A percentile compares a stretch with the other conserved stretches of the same genome.
Conservation (phyloP, 192 early-diverging fungal genomes). For the Coemansia sp. region DNA sequence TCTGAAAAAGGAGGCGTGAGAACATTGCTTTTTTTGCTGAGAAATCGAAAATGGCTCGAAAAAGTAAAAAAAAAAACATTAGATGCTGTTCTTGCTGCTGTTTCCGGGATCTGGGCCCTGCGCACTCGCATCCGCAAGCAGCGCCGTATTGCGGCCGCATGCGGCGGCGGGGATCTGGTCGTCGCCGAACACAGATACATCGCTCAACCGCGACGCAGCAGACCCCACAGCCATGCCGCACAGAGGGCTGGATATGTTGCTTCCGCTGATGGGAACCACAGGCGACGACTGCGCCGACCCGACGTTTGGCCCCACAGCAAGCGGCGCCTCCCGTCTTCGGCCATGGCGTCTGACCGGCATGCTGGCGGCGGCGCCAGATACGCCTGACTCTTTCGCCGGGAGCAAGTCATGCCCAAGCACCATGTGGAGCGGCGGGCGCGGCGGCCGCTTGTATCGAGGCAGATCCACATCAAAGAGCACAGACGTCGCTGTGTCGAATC, state of each 20-base stretch:
- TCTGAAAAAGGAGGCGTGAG: too few relatives aligned
- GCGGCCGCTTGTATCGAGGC: constrained; percentile 4
- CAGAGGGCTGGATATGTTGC: constrained; percentile 25
- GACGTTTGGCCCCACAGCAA: constrained; percentile 40
- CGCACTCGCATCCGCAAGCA: not conserved
- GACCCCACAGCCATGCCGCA: not conserved
- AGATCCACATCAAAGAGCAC: constrained; percentile 8
- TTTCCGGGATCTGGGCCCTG: constrained; percentile 12
- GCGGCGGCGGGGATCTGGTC: constrained; percentile 34
- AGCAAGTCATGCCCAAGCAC: not conserved
- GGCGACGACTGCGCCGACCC: constrained; percentile 50
- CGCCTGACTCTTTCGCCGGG: not conserved
- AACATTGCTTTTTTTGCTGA: too few relatives aligned
- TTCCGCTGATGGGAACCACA: not conserved
- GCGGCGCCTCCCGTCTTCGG: not conserved
- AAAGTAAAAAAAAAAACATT: not conserved
- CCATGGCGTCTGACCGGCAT: not conserved
- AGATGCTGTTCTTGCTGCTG: not conserved
- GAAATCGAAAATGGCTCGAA: not conserved
- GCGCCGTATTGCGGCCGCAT: constrained; percentile 27
- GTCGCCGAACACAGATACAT: constrained; percentile 25
- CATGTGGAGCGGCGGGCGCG: constrained; percentile 7
- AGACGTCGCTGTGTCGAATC: constrained; percentile 25
- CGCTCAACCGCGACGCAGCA: not conserved
- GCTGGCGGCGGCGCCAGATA: not conserved